A percentile compares a stretch with the other conserved stretches of the same genome.
phyloP scores from a whole-genome alignment of 2,329 filamentous ascomycete genomes.

The Sphaerostilbella broomeana region DNA sequence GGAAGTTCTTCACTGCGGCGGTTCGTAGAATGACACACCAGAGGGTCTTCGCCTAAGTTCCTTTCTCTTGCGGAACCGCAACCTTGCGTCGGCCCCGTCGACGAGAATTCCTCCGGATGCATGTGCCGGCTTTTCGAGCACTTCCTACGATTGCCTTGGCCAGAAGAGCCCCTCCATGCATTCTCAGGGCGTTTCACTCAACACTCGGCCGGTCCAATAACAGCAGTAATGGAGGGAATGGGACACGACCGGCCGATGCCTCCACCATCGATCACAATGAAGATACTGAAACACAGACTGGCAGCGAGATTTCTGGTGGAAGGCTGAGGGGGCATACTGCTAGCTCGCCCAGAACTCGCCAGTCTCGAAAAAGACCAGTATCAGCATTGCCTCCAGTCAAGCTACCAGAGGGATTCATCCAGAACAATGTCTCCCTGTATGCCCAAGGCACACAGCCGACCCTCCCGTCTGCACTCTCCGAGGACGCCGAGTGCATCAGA shows the following conservation, averaged over 20 bases:
- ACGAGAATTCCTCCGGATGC: constrained; percentile 25
- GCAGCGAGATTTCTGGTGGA: constrained; percentile 22
- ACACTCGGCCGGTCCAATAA: constrained; percentile 14
- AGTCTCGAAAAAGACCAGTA: constrained; percentile 27
- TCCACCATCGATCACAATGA: constrained; percentile 22
- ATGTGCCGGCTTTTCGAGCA: constrained; percentile 25
- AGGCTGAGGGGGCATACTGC: constrained; percentile 22
- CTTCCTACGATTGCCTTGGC: constrained; percentile 21
- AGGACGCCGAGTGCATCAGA: constrained; percentile 28
- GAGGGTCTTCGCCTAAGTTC: no score
- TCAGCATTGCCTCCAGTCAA: constrained; percentile 44
- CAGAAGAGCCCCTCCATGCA: constrained; percentile 19
- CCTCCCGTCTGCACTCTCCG: constrained; percentile 26
- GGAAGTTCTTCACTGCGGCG: not conserved
- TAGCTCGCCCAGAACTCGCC: constrained; percentile 25
- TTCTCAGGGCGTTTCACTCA: constrained; percentile 19
- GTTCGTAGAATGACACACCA: no score
- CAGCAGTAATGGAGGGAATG: constrained; percentile 12
- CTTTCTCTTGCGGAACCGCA: constrained; percentile 5
- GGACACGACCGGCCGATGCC: constrained; percentile 24
- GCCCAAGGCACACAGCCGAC: constrained; percentile 20
- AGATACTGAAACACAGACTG: constrained; percentile 22
- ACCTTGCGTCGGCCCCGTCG: constrained; percentile 14
- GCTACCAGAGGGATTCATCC: constrained; percentile 52
- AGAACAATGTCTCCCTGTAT: constrained; percentile 38